Evolutionary conservation across 2,329 filamentous ascomycete species (phyloP), one percentile per base, ranked within the genome.

Genomic region (Tolypocladium tropicale): DNA sequence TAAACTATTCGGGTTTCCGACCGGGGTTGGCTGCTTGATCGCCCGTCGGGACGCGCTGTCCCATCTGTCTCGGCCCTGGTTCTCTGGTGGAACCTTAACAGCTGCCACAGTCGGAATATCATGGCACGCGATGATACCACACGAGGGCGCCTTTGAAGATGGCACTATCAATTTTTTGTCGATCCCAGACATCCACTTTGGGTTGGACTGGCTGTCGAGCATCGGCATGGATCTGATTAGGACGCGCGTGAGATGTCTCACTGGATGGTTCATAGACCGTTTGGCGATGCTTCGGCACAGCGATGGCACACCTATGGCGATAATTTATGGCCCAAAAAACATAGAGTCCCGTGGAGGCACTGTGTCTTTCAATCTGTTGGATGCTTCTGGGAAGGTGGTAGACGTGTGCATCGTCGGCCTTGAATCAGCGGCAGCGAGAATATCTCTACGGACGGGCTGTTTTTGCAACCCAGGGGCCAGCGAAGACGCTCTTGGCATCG

Each of bases 401-500:
- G 72, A 75, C 49, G 70, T 73, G 54, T 64, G 72, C 18, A 53
- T 73, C 1, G 68, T 75, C 1, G 71, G 64, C 0, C 43, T 53
- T 2, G 72, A 69, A 58, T 69, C 72, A 0, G 64, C 71, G 0
- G 63, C 59, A 0, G 65, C 62, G 0, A 62, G 61, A 46, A 74
- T 75, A 30, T 74, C 72, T 6, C 57, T 75, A 10, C 65, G 72
- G 12, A 74, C 72, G 2, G 73, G 73, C 4, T 75, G 73, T 51
- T 75, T 75, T 59, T 75, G 73, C 57, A 75, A 75, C 41, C 73
- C 73, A 0, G 72, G 73, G 3, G 72, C 65, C 0, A 69, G 68
- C 18, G 72, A 74, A 61, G 60, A 61, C 1, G 70, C 70, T 0
- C 63, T 74, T 18, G 65, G 62, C 2, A 52, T 73, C n/a, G 57